phyloP scores from a whole-genome alignment of 345 rosid species.

The Cardiospermum halicacabum region DNA sequence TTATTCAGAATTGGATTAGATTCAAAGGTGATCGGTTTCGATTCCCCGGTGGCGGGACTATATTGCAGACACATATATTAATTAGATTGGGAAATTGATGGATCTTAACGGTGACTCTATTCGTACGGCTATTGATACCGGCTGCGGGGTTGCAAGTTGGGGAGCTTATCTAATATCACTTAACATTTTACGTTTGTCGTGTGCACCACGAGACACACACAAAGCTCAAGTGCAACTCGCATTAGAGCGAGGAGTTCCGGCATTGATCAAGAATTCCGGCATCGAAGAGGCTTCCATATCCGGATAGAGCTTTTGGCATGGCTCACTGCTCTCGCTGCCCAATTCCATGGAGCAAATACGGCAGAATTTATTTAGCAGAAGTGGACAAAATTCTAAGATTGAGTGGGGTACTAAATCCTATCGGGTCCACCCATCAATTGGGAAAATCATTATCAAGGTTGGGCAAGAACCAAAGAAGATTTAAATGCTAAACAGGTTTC shows the following conservation, averaged over 20 bases:
- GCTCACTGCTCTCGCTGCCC: slow-evolving; percentile 80
- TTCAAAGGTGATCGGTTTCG: slow-evolving; percentile 41
- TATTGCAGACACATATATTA: too few species aligned
- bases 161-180: slow-evolving; percentile 51
- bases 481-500: slow-evolving; percentile 42
- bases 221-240: slow-evolving; percentile 80
- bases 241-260: slow-evolving; percentile 70
- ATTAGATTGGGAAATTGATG: too few species aligned
- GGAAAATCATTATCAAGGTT: slow-evolving; percentile 35
- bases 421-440: slow-evolving; percentile 71
- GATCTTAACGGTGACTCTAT: too few species aligned
- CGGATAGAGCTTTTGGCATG: slow-evolving; percentile 65
- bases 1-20: slow-evolving; percentile 63
- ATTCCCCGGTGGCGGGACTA: slow-evolving; percentile 73
- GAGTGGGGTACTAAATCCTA: slow-evolving; percentile 61
- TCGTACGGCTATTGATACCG: too few species aligned
- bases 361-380: too few species aligned
- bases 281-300: slow-evolving; percentile 53
- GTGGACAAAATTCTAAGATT: too few species aligned
- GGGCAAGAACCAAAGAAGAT: slow-evolving; percentile 37
- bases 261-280: slow-evolving; percentile 60
- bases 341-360: slow-evolving; percentile 50
- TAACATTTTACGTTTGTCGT: slow-evolving; percentile 53
- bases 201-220: slow-evolving; percentile 74
- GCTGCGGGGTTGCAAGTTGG: slow-evolving; percentile 85